Percentiles rank a stretch among this genome's conserved stretches.
Conservation (phyloP, 1,139 yeast species). For the Lodderomyces orthopsilosis region DNA sequence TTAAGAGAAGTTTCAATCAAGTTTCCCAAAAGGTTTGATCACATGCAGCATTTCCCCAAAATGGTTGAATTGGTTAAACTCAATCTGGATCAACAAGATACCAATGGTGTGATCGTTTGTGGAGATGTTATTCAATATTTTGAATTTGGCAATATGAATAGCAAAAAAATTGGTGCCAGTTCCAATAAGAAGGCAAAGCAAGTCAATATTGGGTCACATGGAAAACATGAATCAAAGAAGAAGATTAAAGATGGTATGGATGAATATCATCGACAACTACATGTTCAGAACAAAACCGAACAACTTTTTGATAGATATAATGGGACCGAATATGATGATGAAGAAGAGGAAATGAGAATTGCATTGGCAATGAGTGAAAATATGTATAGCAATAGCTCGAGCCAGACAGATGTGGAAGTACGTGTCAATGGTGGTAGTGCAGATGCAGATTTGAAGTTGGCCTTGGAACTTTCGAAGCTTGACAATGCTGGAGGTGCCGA, state of each 20-base stretch:
- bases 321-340: slow-evolving; percentile 37
- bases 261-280: slow-evolving; percentile 32
- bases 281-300: slow-evolving; percentile 19
- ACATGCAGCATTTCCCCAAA: slow-evolving; percentile 23
- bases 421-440: background rate
- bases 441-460: slow-evolving; percentile 27
- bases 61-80: slow-evolving; percentile 46
- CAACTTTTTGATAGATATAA: slow-evolving; percentile 44
- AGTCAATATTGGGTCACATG: slow-evolving; percentile 11
- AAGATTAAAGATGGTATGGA: slow-evolving; percentile 35
- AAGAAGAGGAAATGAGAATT: slow-evolving; percentile 46
- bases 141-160: slow-evolving; percentile 46
- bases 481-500: slow-evolving; percentile 8
- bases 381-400: slow-evolving; percentile 11
- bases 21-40: slow-evolving; percentile 40
- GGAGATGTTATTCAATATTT: slow-evolving; percentile 62
- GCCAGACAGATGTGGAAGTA: slow-evolving; percentile 7
- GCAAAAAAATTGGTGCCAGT: background rate
- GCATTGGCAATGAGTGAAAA: slow-evolving; percentile 56
- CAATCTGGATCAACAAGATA: slow-evolving; percentile 38
- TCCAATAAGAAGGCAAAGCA: slow-evolving; percentile 7
- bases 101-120: slow-evolving; percentile 54
- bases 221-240: slow-evolving; percentile 17
- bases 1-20: slow-evolving; percentile 48
- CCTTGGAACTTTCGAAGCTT: slow-evolving; percentile 21